Percentiles rank a stretch among this genome's conserved stretches.
These are phyloP conservation scores for Codiaeum variegatum DNA, from an alignment of 441 rosid species.

Conservation along the genomic window DNA sequence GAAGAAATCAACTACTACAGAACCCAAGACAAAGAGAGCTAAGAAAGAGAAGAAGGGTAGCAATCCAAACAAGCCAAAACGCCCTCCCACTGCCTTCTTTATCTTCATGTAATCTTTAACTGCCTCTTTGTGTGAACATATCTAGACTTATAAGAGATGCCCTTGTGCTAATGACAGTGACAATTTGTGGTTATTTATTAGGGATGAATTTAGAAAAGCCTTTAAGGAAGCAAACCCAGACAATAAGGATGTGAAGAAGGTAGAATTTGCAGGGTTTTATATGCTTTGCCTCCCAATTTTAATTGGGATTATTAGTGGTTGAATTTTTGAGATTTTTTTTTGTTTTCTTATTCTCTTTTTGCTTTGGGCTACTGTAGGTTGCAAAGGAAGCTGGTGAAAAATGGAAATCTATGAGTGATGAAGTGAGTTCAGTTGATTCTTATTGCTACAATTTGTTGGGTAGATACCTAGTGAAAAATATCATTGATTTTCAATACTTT, in stretches of 20 bases:
- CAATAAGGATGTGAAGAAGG: conserved; percentile 50
- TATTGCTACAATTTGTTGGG: neutral
- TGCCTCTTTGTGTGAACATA: neutral
- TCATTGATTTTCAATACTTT: neutral
- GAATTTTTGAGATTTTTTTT: neutral
- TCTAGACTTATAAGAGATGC: no score
- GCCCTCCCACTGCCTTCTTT: conserved; percentile 85
- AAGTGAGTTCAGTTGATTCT: conserved; percentile 38
- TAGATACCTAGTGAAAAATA: neutral
- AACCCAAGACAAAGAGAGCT: conserved; percentile 62
- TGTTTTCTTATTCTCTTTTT: neutral
- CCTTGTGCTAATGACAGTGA: neutral
- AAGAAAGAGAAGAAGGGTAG: conserved; percentile 44
- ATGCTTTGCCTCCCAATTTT: neutral
- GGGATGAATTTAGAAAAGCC: conserved; percentile 68
- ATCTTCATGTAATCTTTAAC: conserved; percentile 56
- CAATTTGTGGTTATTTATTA: conserved; percentile 16
- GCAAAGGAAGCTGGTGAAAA: conserved; percentile 80
- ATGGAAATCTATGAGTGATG: conserved; percentile 83
- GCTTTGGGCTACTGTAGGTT: conserved; percentile 36
- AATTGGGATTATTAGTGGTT: neutral
- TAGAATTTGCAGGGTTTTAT: conserved; percentile 7
- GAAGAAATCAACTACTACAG: conserved; percentile 58
- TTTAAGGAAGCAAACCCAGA: conserved; percentile 56
- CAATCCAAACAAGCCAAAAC: conserved; percentile 54